Evolutionary conservation across 2,329 filamentous ascomycete species (phyloP).

Genomic region (Cladobotryum mycophilum): DNA sequence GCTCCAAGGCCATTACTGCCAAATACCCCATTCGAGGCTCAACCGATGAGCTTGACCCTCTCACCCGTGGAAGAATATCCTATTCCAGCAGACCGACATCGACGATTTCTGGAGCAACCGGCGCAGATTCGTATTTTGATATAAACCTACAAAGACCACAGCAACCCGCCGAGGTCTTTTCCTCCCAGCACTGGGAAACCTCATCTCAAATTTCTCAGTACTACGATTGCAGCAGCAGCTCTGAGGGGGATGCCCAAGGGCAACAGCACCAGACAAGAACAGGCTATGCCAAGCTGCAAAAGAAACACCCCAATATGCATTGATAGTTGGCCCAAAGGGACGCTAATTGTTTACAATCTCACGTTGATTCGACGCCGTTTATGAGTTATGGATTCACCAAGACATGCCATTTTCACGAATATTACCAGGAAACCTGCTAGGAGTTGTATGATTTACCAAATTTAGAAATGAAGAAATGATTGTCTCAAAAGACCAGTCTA

Average conservation of each 20-base stretch:
- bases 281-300: slow-evolving; percentile 7
- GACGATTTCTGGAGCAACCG: slow-evolving; percentile 1
- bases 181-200: background rate
- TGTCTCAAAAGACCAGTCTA: background rate
- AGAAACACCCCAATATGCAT: slow-evolving; percentile 2
- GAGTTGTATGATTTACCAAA: slow-evolving; percentile 4
- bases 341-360: background rate
- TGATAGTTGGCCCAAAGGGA: slow-evolving; percentile 1
- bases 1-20: background rate
- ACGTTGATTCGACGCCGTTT: slow-evolving; percentile 7
- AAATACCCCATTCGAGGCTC: background rate
- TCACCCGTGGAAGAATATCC: background rate
- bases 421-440: background rate
- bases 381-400: slow-evolving; percentile 3
- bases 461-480: slow-evolving; percentile 1
- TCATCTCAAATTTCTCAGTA: slow-evolving; percentile 1
- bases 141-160: background rate
- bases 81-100: slow-evolving; percentile 4
- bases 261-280: slow-evolving; percentile 2
- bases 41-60: background rate
- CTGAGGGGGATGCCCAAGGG: slow-evolving; percentile 6
- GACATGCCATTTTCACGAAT: background rate
- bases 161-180: background rate
- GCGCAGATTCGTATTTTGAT: slow-evolving; percentile 7
- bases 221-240: slow-evolving; percentile 10